phyloP scores from a whole-genome alignment of 352 stramenopile species.

The Pythium guiyangense region DNA sequence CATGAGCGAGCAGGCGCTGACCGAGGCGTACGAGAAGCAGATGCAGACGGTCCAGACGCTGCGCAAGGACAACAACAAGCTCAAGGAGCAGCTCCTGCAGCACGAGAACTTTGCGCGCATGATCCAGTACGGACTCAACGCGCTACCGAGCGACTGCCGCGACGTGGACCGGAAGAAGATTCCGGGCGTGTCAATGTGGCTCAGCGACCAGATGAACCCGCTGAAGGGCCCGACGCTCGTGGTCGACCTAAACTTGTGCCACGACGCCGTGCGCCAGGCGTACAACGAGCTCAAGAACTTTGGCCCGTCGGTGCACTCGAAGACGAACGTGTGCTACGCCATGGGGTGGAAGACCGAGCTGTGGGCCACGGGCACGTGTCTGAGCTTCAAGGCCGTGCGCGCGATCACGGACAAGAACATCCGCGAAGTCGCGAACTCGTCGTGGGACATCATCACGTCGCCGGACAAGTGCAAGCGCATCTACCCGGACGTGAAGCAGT shows the following conservation, averaged over 20 bases:
- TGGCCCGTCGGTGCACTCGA: slow-evolving; percentile 68
- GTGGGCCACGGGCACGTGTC: slow-evolving; percentile 69
- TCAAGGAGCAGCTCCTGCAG: slow-evolving; percentile 76
- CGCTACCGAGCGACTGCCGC: slow-evolving; percentile 67
- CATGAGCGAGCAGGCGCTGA: slow-evolving; percentile 77
- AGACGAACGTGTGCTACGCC: slow-evolving; percentile 82
- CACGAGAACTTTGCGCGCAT: slow-evolving; percentile 84
- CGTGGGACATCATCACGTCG: slow-evolving; percentile 83
- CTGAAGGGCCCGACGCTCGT: slow-evolving; percentile 71
- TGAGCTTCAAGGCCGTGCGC: slow-evolving; percentile 67
- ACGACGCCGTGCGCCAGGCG: slow-evolving; percentile 70
- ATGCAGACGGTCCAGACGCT: slow-evolving; percentile 76
- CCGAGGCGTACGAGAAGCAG: slow-evolving; percentile 79
- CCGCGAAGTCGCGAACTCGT: slow-evolving; percentile 60
- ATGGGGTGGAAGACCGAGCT: slow-evolving; percentile 86
- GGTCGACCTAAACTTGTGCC: slow-evolving; percentile 70
- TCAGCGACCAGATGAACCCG: slow-evolving; percentile 78
- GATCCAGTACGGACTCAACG: slow-evolving; percentile 82
- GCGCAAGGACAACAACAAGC: slow-evolving; percentile 81
- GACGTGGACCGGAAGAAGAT: slow-evolving; percentile 81
- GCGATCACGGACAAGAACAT: slow-evolving; percentile 69
- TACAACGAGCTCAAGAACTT: slow-evolving; percentile 80
- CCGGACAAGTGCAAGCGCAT: slow-evolving; percentile 81
- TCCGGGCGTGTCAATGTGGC: slow-evolving; percentile 64
- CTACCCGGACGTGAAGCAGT: slow-evolving; percentile 81